phyloP scores from a whole-genome alignment of 75 land plant species.

The Gnetum montanum region DNA sequence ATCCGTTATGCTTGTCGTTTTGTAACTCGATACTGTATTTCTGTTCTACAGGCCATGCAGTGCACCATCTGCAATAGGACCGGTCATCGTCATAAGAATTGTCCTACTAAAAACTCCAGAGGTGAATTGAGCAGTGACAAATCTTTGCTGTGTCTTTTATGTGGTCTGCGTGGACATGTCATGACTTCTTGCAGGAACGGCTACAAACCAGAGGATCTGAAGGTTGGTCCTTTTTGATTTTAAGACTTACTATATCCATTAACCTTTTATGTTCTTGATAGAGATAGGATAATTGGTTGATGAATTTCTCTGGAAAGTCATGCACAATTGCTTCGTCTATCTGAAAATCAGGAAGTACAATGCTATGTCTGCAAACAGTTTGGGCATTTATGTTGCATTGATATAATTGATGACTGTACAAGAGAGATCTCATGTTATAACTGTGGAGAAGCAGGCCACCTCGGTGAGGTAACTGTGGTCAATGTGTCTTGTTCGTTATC shows the following conservation, averaged over 20 bases:
- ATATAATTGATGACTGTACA: constrained; percentile 26
- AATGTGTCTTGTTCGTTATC: background rate
- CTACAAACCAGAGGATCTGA: constrained; percentile 46
- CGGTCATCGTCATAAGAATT: constrained; percentile 54
- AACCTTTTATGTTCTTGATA: background rate
- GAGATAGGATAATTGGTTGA: background rate
- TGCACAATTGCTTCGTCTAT: too few species aligned
- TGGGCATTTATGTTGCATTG: constrained; percentile 83
- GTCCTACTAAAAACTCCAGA: constrained; percentile 30
- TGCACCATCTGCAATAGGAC: constrained; percentile 58
- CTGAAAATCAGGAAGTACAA: constrained; percentile 48
- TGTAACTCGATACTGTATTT: too few species aligned
- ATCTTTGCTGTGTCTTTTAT: constrained; percentile 33
- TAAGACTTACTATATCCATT: background rate
- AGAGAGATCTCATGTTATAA: constrained; percentile 61
- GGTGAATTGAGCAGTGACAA: constrained; percentile 6
- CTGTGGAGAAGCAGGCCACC: constrained; percentile 79
- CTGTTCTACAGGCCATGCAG: constrained; percentile 37
- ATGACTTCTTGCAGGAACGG: constrained; percentile 47
- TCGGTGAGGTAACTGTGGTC: constrained; percentile 53
- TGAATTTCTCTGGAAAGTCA: too few species aligned
- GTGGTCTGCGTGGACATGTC: constrained; percentile 66
- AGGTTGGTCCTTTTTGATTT: constrained; percentile 24
- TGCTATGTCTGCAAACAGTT: constrained; percentile 71
- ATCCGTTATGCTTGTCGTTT: too few species aligned